These are phyloP conservation scores for Stipa capillata DNA, from an alignment of 176 grass and related monocot species.

Conservation along the genomic window DNA sequence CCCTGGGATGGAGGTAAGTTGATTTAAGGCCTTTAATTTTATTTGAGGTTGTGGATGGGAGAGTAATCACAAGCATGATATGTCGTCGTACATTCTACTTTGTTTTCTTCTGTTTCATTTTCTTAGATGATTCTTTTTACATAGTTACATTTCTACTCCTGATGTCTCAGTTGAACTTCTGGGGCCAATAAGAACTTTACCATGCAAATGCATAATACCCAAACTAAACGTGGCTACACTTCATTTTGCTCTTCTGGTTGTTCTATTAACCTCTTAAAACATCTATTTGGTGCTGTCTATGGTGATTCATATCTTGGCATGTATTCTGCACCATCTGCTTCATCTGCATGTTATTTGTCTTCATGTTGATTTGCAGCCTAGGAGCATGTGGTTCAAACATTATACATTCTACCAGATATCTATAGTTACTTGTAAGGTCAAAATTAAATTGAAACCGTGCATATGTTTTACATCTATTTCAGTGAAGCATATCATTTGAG, in stretches of 20 bases:
- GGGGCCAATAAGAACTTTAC: not conserved
- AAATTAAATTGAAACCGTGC: not conserved
- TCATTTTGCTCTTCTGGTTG: not conserved
- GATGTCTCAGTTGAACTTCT: not conserved
- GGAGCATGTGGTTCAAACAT: not conserved
- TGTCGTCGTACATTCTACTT: not conserved
- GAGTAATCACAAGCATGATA: conserved; percentile 2
- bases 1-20: conserved; percentile 53
- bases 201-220: not conserved
- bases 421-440: not conserved
- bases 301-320: not conserved
- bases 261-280: not conserved
- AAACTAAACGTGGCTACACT: not conserved
- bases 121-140: not conserved
- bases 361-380: not conserved
- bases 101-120: not conserved
- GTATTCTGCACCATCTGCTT: not conserved
- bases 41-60: not conserved
- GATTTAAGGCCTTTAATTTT: not conserved
- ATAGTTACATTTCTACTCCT: not conserved
- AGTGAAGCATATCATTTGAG: not conserved
- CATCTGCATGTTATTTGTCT: not conserved
- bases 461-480: not conserved
- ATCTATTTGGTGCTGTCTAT: not conserved
- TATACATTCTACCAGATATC: not conserved